phyloP scores from a whole-genome alignment of 306 rosid genomes.

The Cucumis hystrix region DNA sequence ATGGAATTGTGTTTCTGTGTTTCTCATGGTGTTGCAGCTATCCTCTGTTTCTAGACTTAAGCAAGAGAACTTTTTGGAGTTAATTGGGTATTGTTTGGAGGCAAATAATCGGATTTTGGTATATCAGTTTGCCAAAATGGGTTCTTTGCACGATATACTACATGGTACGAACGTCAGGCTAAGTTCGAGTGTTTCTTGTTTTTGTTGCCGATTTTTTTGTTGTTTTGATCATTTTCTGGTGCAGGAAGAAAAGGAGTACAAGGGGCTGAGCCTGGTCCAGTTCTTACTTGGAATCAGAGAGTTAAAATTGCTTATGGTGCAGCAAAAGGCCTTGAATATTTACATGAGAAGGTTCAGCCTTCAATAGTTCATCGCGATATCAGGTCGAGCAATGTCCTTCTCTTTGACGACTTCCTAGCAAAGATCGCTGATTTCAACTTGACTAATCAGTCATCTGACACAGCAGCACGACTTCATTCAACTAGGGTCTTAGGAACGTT shows the following conservation, averaged over 20 bases:
- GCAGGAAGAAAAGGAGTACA: conserved; percentile 95
- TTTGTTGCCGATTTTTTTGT: background rate
- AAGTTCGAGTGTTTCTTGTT: background rate
- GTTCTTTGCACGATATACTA: conserved; percentile 87
- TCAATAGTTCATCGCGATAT: conserved; percentile 83
- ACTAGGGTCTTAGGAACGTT: conserved; percentile 97
- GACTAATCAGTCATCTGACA: conserved; percentile 83
- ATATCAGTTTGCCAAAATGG: conserved; percentile 61
- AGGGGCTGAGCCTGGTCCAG: conserved; percentile 98
- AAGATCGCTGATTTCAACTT: conserved; percentile 87
- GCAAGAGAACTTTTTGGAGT: conserved; percentile 70
- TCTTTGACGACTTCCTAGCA: conserved; percentile 54
- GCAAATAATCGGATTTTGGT: conserved; percentile 68
- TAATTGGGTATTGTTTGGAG: conserved; percentile 84
- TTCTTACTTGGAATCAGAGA: conserved; percentile 68
- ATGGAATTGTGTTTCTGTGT: background rate
- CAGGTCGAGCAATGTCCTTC: conserved; percentile 86
- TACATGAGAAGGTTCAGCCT: conserved; percentile 90
- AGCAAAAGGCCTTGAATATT: conserved; percentile 86
- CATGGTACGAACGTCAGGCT: conserved; percentile 58
- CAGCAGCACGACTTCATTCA: conserved; percentile 85
- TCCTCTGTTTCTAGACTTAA: conserved; percentile 81
- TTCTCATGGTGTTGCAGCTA: conserved; percentile 39
- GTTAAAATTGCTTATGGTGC: conserved; percentile 86
- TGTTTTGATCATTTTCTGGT: conserved; percentile 12